These are phyloP conservation scores for Raphanus hybrid DNA, from an alignment of 441 rosid species.

Conservation along the genomic window DNA sequence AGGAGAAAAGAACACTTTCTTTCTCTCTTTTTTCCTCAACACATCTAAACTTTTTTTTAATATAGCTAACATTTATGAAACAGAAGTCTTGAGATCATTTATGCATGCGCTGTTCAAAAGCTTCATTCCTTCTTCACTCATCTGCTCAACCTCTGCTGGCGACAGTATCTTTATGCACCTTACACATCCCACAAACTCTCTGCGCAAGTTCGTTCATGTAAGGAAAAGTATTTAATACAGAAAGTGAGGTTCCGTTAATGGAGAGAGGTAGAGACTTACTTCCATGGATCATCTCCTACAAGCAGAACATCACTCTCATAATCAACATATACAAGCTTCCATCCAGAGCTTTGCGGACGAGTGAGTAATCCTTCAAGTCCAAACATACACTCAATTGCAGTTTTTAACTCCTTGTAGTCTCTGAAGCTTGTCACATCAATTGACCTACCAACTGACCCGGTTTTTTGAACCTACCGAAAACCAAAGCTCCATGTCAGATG, in stretches of 20 bases:
- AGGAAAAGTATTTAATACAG: constrained; percentile 8
- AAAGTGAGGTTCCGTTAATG: background rate
- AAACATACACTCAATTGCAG: constrained; percentile 93
- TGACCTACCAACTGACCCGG: constrained; percentile 97
- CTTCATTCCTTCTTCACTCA: constrained; percentile 99
- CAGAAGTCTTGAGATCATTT: constrained; percentile 53
- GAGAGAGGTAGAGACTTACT: constrained; percentile 56
- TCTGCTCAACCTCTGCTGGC: constrained; percentile 94
- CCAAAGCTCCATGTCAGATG: constrained; percentile 7
- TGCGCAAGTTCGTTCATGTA: constrained; percentile 40
- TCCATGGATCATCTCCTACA: constrained; percentile 99
- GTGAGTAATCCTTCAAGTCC: constrained; percentile 91
- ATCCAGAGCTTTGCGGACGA: constrained; percentile 79
- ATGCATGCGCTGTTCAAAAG: constrained; percentile 77
- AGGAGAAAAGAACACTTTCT: constrained; percentile 24
- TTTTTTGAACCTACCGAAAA: constrained; percentile 82
- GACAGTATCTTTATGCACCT: constrained; percentile 96
- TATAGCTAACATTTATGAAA: constrained; percentile 36
- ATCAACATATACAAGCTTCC: constrained; percentile 97
- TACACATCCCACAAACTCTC: constrained; percentile 96
- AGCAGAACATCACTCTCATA: constrained; percentile 95
- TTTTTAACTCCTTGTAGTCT: constrained; percentile 80
- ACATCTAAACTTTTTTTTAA: background rate
- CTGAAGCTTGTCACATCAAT: constrained; percentile 87
- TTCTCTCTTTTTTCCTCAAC: background rate